Conservation (phyloP, 305 asterid species). For the Striga hermonthica region DNA sequence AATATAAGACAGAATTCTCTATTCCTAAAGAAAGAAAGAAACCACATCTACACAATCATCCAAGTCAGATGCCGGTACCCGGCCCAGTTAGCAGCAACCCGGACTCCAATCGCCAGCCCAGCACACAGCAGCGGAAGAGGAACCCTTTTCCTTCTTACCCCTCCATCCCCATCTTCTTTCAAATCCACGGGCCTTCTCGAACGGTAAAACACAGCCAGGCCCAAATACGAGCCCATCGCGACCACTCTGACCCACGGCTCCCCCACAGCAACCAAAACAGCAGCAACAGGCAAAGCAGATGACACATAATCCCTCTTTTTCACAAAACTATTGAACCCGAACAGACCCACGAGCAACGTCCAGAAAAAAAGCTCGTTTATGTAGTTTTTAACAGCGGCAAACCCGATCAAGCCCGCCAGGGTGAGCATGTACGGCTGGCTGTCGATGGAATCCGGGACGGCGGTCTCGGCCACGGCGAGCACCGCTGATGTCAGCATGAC, state of each 20-base stretch:
- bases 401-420: constrained; percentile 64
- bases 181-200: constrained; percentile 33
- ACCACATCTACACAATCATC: constrained; percentile 58
- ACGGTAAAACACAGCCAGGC: constrained; percentile 56
- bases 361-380: constrained; percentile 75
- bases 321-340: constrained; percentile 53
- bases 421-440: constrained; percentile 72
- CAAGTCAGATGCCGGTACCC: constrained; percentile 91
- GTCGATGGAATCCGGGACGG: constrained; percentile 69
- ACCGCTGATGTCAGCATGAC: constrained; percentile 61
- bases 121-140: constrained; percentile 71
- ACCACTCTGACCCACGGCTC: constrained; percentile 83
- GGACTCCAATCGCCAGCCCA: constrained; percentile 68
- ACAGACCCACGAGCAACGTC: constrained; percentile 63
- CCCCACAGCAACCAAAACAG: constrained; percentile 78
- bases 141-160: constrained; percentile 38
- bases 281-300: constrained; percentile 76
- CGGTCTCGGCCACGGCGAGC: constrained; percentile 67
- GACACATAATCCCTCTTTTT: constrained; percentile 75
- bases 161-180: constrained; percentile 32
- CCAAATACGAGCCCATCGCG: constrained; percentile 50
- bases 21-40: not conserved
- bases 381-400: constrained; percentile 65
- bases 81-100: constrained; percentile 82
- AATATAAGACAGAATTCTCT: not conserved